A percentile compares a stretch with the other conserved stretches of the same genome.
Evolutionary conservation across 2,329 filamentous ascomycete genomes (phyloP).

Genomic region (Fusarium nelsonii): DNA sequence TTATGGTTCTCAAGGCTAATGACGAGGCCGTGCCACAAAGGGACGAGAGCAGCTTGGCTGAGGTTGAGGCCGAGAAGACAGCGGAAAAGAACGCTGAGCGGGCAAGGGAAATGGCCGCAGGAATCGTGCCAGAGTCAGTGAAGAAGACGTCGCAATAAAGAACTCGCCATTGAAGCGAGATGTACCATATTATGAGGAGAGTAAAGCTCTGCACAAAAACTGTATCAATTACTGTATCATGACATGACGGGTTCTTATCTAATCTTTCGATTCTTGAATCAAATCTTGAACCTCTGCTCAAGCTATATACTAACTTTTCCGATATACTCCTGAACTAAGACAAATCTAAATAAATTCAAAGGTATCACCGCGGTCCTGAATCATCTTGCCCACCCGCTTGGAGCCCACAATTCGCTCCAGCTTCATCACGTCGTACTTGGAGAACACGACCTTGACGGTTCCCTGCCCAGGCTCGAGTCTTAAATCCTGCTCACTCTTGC

Average conservation of each 20-base stretch:
- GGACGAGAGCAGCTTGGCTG: constrained; percentile 35
- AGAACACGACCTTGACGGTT: constrained; percentile 76
- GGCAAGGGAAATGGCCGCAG: constrained; percentile 51
- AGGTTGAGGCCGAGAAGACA: constrained; percentile 31
- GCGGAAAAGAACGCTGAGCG: constrained; percentile 50
- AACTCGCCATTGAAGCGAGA: constrained; percentile 37
- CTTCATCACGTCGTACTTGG: constrained; percentile 89
- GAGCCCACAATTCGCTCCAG: constrained; percentile 89
- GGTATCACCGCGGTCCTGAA: constrained; percentile 85
- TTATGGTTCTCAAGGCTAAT: constrained; percentile 49
- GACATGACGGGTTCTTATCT: constrained; percentile 24
- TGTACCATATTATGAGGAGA: constrained; percentile 42
- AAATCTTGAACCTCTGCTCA: constrained; percentile 1
- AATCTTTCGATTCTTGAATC: constrained; percentile 21
- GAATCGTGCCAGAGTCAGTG: constrained; percentile 48
- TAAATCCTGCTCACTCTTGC: constrained; percentile 68
- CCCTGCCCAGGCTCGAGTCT: constrained; percentile 70
- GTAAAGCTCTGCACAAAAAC: constrained; percentile 49
- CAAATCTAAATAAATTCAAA: constrained; percentile 86
- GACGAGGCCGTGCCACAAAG: constrained; percentile 6
- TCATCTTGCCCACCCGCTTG: constrained; percentile 84
- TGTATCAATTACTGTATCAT: constrained; percentile 49
- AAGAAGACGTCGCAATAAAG: constrained; percentile 40
- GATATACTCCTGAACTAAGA: constrained; percentile 11
- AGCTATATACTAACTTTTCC: constrained; percentile 15